Evolutionary conservation across 208 protist species (phyloP), one percentile per base, ranked within the genome.

Genomic region (Wallacemonas collosoma): DNA sequence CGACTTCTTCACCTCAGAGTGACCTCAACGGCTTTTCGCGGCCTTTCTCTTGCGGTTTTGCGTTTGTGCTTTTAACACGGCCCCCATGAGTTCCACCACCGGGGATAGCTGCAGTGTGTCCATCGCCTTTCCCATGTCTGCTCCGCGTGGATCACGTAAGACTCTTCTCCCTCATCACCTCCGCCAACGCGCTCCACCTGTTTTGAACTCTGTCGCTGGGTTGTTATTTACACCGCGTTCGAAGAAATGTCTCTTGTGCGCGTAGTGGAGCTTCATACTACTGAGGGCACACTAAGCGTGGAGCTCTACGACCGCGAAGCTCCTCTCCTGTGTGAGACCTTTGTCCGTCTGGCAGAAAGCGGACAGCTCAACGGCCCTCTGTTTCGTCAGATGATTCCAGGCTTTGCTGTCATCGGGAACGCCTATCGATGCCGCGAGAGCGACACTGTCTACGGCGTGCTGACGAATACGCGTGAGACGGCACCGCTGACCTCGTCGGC

Each of bases 261-360:
- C 1, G 78, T 92, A 7, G 80, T 93, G 2, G 79, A 89, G 71
- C 39, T 92, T 9, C 63, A 86, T 11, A 88, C 68, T 0, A 68
- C 43, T 41, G 64, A 76, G 17, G 87, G 87, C 38, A 36, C 79
- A 2, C 68, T 93, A n/a, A 71, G 73, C 17, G 61, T 93, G 45
- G 78, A 89, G 63, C 73, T 93, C n/a, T 93, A 93, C 62, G 73
- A 86, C 67, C 64, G 73, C 14, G 36, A 55, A 2, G 63, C 72
- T n/a, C 62, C 70, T 3, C 54, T 50, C 1, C 70, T 47, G 15
- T 68, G 77, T 3, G 61, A 81, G 14, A 71, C 82, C 0, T 93
- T 93, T 58, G 72, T 47, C 55, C 70, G 76, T 41, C 69, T 90
- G 41, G 87, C 82, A 2, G 56, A 61, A 40, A 88, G 80, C 51